phyloP scores from a whole-genome alignment of 1,284 basidiomycete genomes.

The Sporisorium scitamineum region DNA sequence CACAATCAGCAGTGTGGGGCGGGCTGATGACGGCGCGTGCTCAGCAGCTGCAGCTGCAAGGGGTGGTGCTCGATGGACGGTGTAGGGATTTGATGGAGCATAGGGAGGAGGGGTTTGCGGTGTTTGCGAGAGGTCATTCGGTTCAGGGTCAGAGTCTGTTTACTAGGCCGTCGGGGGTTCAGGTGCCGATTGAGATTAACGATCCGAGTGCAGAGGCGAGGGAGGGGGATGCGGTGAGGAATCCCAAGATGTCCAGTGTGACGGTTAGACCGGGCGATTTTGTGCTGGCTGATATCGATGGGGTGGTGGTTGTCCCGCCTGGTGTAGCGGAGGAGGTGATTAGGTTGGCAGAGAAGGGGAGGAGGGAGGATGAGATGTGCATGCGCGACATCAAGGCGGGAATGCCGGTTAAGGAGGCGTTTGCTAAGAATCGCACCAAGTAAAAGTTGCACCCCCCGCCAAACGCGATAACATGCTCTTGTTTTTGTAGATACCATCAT shows the following conservation, averaged over 20 bases:
- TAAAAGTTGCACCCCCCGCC: conserved; percentile 39
- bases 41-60: conserved; percentile 76
- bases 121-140: conserved; percentile 80
- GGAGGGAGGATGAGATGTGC: conserved; percentile 79
- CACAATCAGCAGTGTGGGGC: conserved; percentile 88
- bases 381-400: conserved; percentile 82
- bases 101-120: conserved; percentile 74
- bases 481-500: neutral
- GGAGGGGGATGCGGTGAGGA: conserved; percentile 10
- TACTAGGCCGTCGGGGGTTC: conserved; percentile 82
- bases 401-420: conserved; percentile 80
- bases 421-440: conserved; percentile 80
- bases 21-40: conserved; percentile 90
- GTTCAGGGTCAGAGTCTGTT: conserved; percentile 89
- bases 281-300: conserved; percentile 87
- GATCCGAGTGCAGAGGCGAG: conserved; percentile 47
- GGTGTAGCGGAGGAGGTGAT: conserved; percentile 75
- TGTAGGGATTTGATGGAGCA: conserved; percentile 86
- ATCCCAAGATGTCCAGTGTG: conserved; percentile 71
- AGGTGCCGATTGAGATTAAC: conserved; percentile 78
- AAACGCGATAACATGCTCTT: neutral
- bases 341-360: conserved; percentile 75
- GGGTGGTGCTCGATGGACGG: conserved; percentile 82
- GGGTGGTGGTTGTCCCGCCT: conserved; percentile 84
- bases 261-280: conserved; percentile 82